phyloP scores from a whole-genome alignment of 2,329 filamentous ascomycete genomes.

The Xylaria sp. region DNA sequence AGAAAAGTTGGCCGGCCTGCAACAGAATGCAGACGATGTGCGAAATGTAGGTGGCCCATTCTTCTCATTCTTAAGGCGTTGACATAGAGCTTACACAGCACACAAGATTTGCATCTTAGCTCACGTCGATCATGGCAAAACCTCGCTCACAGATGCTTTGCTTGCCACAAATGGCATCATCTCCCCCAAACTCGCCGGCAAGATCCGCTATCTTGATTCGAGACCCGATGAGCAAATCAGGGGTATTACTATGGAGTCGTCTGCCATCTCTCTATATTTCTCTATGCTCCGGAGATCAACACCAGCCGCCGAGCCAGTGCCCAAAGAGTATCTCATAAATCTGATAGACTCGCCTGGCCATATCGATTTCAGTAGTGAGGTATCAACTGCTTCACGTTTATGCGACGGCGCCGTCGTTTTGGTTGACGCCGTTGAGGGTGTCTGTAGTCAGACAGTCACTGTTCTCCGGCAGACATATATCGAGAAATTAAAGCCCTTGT shows the following conservation, averaged over 20 bases:
- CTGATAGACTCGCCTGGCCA: constrained; percentile 97
- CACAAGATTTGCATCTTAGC: constrained; percentile 90
- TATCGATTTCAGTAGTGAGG: constrained; percentile 98
- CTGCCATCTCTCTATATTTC: constrained; percentile 95
- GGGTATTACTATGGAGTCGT: constrained; percentile 99
- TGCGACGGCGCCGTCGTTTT: constrained; percentile 95
- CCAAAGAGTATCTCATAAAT: constrained; percentile 95
- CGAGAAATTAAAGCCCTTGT: constrained; percentile 91
- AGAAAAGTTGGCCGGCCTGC: constrained; percentile 89
- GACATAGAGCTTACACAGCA: constrained; percentile 37
- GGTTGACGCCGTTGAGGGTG: constrained; percentile 96
- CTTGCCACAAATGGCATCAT: constrained; percentile 99
- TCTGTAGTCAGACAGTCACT: constrained; percentile 98
- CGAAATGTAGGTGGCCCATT: constrained; percentile 77
- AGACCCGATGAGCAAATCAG: constrained; percentile 94
- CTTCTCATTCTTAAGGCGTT: constrained; percentile 46
- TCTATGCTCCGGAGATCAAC: constrained; percentile 83
- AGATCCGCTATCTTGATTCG: constrained; percentile 97
- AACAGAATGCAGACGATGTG: constrained; percentile 87
- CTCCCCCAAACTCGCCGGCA: constrained; percentile 94
- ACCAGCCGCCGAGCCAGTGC: constrained; percentile 74
- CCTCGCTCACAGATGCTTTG: constrained; percentile 93
- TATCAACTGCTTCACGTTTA: constrained; percentile 92
- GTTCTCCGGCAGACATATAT: constrained; percentile 95
- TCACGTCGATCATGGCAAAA: constrained; percentile 98